These are phyloP conservation scores for Catenaria anguillulae DNA, from an alignment of 371 early-diverging fungal genomes.

Conservation along the genomic window DNA sequence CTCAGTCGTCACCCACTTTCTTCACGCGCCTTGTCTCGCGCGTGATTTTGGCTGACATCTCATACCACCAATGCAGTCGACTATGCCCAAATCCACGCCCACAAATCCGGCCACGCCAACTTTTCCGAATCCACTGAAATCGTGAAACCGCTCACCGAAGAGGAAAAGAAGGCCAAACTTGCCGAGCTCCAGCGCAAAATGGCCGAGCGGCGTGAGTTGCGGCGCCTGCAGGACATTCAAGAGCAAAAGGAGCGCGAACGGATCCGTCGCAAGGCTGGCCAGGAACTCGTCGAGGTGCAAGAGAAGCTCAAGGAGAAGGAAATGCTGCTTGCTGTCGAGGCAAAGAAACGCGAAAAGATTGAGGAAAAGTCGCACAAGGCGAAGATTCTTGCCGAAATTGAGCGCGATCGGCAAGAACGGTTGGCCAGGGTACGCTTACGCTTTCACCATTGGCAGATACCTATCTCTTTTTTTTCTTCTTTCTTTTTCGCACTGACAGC, in stretches of 20 bases:
- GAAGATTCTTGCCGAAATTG: conserved; percentile 12
- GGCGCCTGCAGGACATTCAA: conserved; percentile 8
- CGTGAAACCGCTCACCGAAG: conserved; percentile 13
- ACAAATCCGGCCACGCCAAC: conserved; percentile 7
- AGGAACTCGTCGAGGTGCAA: conserved; percentile 8
- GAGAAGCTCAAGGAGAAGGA: conserved; percentile 8
- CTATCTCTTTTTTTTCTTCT: too few relatives aligned
- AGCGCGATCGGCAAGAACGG: conserved; percentile 9
- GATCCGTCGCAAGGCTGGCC: conserved; percentile 8
- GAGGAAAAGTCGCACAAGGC: conserved; percentile 10
- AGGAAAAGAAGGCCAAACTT: conserved; percentile 13
- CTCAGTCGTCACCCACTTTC: too few relatives aligned
- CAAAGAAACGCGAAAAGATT: conserved; percentile 11
- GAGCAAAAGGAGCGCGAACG: conserved; percentile 8
- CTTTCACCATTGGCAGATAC: not conserved
- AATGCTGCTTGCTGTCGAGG: conserved; percentile 1
- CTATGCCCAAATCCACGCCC: conserved; percentile 5
- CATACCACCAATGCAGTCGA: too few relatives aligned
- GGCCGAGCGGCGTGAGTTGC: conserved; percentile 7
- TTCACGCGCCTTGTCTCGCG: too few relatives aligned
- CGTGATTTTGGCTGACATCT: too few relatives aligned
- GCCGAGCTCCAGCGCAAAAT: conserved; percentile 13
- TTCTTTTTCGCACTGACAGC: too few relatives aligned
- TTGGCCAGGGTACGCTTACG: not conserved
- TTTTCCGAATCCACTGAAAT: conserved; percentile 9